Base-by-base conservation (phyloP, 805 yeast species). In the Spathaspora passalidarum region DNA sequence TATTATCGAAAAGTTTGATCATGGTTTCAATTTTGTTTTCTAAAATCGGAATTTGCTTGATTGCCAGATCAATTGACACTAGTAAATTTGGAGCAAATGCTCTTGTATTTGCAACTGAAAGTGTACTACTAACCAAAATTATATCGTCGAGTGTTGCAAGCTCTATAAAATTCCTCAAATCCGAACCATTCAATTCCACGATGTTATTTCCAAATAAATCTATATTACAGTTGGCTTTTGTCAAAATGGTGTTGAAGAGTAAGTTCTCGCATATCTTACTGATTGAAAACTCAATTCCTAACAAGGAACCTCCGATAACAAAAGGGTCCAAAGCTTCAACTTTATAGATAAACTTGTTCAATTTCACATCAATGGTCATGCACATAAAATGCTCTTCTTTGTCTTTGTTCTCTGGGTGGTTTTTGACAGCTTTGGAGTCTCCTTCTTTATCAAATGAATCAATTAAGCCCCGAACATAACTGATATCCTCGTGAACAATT, bases 401-500 rank as follows among this genome's bases (percentile, higher is more conserved):
- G 32, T 43, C 32, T 10, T 5, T 9, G 8, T 16, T 16, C 21
- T 22, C 34, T 5, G 26, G 32, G 16, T 29, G 37, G 9, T 13
- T 18, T 14, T 19, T 16, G 4, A 18, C 7, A 9, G 16, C 20
- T 7, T 37, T 25, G 14, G 38, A 23, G 22, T 22, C 19, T 10
- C 13, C 21, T 18, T 43, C 35, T 14, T 18, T 16, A 3, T 7
- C 13, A 16, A 18, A n/a, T 8, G 29, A 16, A 7, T 22, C 26
- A 16, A 46, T n/a, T 13, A 50, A 25, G 11, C 32, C 40, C 20
- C 35, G 42, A 4, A 58, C 17, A 38, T 51, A 59, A 0, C 38
- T 35, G 0, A 56, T 40, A 41, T 58, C 63, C 5, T 43, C 23
- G 10, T 50, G 49, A 3, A 57, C 32, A 1, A 55, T 39, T 13